Evolutionary conservation across 2,329 filamentous ascomycete genomes (phyloP).

Genomic region (Nemania abortiva): DNA sequence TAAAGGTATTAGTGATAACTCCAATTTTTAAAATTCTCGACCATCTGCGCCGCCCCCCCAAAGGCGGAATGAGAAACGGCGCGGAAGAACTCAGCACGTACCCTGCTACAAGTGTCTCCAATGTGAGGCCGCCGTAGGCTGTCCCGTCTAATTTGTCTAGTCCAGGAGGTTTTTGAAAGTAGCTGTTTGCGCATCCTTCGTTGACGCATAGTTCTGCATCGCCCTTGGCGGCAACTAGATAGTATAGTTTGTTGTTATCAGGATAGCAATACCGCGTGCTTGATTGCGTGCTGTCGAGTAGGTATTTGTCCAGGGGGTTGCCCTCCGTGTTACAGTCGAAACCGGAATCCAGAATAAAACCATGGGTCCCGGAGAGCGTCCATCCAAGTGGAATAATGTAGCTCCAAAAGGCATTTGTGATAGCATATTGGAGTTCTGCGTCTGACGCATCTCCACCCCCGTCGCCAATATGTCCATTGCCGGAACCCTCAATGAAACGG

Average conservation of each 20-base stretch:
- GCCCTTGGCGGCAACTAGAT: slow-evolving; percentile 12
- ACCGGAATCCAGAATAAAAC: slow-evolving; percentile 51
- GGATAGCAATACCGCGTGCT: slow-evolving; percentile 16
- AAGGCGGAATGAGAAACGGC: slow-evolving; percentile 2
- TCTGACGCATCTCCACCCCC: too few relatives aligned
- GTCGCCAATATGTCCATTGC: too few relatives aligned
- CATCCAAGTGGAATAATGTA: slow-evolving; percentile 52
- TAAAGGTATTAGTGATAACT: too few relatives aligned
- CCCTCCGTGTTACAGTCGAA: slow-evolving; percentile 27
- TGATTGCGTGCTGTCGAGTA: slow-evolving; percentile 3
- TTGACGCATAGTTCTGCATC: slow-evolving; percentile 13
- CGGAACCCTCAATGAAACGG: too few relatives aligned
- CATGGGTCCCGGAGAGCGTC: slow-evolving; percentile 44
- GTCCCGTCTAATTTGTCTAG: slow-evolving; percentile 10
- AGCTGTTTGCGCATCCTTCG: slow-evolving; percentile 6
- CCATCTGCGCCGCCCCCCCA: too few relatives aligned
- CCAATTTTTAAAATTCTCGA: too few relatives aligned
- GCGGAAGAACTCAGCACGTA: slow-evolving; percentile 5
- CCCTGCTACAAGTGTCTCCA: slow-evolving; percentile 6
- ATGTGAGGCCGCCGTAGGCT: slow-evolving; percentile 7
- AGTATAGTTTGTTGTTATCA: slow-evolving; percentile 14
- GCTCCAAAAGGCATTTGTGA: slow-evolving; percentile 48
- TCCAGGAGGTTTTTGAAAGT: slow-evolving; percentile 11
- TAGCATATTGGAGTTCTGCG: slow-evolving; percentile 31
- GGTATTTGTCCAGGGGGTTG: slow-evolving; percentile 13